Conservation (phyloP, 1,284 basidiomycete species). For the Grifola frondosa region DNA sequence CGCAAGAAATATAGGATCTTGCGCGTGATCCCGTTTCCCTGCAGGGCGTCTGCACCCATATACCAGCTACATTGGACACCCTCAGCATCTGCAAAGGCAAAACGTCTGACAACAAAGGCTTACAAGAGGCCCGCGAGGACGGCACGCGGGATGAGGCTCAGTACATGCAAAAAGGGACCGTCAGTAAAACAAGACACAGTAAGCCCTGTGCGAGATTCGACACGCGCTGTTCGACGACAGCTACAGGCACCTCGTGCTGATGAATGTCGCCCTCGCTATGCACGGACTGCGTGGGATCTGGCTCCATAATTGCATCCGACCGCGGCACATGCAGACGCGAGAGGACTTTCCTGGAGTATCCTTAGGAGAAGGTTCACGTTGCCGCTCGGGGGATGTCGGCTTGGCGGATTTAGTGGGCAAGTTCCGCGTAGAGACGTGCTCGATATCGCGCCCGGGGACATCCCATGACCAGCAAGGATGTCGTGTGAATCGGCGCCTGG, state of each 20-base stretch:
- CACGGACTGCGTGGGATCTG: slow-evolving; percentile 24
- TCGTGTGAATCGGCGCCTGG: slow-evolving; percentile 94
- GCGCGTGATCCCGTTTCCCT: slow-evolving; percentile 80
- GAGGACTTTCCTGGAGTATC: too few species aligned
- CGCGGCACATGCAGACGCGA: slow-evolving; percentile 18
- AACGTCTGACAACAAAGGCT: slow-evolving; percentile 21
- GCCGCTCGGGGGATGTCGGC: not conserved
- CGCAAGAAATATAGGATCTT: slow-evolving; percentile 83
- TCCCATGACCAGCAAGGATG: slow-evolving; percentile 80
- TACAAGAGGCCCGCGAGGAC: slow-evolving; percentile 75
- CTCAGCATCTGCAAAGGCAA: slow-evolving; percentile 15
- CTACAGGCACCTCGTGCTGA: slow-evolving; percentile 62
- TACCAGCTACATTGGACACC: slow-evolving; percentile 63
- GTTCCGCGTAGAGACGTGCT: slow-evolving; percentile 29
- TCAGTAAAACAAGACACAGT: slow-evolving; percentile 78
- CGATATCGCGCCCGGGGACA: slow-evolving; percentile 37
- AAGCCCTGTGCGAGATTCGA: slow-evolving; percentile 86
- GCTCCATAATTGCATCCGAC: slow-evolving; percentile 32
- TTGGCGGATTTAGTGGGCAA: not conserved
- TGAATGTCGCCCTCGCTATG: slow-evolving; percentile 27
- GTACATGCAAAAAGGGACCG: slow-evolving; percentile 78
- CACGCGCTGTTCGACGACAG: slow-evolving; percentile 86
- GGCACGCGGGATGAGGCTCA: slow-evolving; percentile 76
- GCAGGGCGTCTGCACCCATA: slow-evolving; percentile 85
- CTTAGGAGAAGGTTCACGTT: too few species aligned